Conservation (phyloP, 2,329 filamentous ascomycete species). For the Penicillium sp. region DNA sequence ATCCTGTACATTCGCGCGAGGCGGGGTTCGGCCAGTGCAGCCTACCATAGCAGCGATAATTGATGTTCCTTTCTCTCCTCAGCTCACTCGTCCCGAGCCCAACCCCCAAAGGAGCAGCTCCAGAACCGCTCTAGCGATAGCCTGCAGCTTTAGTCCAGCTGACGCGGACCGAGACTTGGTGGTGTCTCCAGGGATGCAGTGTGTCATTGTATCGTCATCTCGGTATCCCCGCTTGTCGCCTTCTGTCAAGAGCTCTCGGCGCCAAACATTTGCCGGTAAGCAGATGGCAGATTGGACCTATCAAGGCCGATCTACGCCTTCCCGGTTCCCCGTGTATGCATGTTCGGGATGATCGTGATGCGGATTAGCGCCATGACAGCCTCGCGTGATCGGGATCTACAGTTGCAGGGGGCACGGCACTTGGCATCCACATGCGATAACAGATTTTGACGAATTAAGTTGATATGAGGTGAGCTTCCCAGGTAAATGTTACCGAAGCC, state of each 20-base stretch:
- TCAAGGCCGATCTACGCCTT: not conserved
- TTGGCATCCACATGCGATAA: not conserved
- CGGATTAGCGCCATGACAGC: not conserved
- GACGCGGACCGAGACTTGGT: not conserved
- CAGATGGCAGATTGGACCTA: not conserved
- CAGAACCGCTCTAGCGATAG: not conserved
- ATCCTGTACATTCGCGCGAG: not conserved
- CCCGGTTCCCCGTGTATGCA: not conserved
- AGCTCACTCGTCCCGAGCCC: not conserved
- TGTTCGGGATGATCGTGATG: not conserved
- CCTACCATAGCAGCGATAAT: not conserved
- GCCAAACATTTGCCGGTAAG: not conserved
- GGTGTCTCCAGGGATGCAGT: not conserved
- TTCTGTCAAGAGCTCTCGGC: not conserved
- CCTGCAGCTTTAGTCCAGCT: not conserved
- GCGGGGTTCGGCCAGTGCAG: not conserved
- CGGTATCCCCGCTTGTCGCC: not conserved
- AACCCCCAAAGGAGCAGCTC: not conserved
- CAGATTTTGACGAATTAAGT: not conserved
- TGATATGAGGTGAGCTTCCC: not conserved
- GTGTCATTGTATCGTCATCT: not conserved
- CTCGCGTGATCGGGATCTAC: slow-evolving; percentile 6
- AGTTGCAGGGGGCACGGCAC: not conserved
- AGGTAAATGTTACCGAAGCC: not conserved
- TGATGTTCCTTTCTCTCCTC: too few relatives aligned